Evolutionary conservation across 2,329 filamentous ascomycete genomes (phyloP).

Genomic region (Paraphaeosphaeria minitans): DNA sequence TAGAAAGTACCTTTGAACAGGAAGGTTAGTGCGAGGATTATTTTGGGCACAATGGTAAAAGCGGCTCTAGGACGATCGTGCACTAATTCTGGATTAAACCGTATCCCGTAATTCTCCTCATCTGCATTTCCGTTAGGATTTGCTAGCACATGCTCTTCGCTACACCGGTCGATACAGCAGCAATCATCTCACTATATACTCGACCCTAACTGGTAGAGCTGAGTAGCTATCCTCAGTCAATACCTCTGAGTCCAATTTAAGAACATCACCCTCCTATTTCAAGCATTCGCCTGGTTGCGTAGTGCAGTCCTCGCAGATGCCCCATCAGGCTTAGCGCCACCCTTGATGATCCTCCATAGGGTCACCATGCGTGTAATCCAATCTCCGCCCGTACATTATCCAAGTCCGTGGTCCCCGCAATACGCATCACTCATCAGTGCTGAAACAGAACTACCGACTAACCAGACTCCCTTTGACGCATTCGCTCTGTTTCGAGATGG

Average conservation of each 20-base stretch:
- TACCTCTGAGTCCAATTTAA: not conserved
- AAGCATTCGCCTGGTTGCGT: not conserved
- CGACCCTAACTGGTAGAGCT: not conserved
- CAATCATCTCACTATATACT: not conserved
- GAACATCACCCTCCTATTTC: not conserved
- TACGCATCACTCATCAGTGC: not conserved
- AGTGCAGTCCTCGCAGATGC: not conserved
- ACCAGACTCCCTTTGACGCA: not conserved
- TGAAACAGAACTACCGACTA: slow-evolving; percentile 1
- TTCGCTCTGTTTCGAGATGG: not conserved
- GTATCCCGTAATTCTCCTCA: not conserved
- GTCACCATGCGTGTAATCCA: not conserved
- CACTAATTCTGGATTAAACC: no score
- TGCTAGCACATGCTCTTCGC: not conserved
- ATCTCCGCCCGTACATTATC: not conserved
- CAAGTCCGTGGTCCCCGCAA: slow-evolving; percentile 2
- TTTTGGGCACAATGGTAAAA: no score
- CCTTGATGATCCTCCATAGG: slow-evolving; percentile 2
- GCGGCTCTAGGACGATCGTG: no score
- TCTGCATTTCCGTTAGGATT: not conserved
- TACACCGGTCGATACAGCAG: not conserved
- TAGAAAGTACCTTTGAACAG: not conserved
- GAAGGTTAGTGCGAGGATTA: no score
- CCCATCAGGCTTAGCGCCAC: not conserved
- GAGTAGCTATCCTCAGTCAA: not conserved